Percentiles rank a stretch among this genome's conserved stretches.
Conservation (phyloP, 345 rosid species). For the Murraya paniculata region DNA sequence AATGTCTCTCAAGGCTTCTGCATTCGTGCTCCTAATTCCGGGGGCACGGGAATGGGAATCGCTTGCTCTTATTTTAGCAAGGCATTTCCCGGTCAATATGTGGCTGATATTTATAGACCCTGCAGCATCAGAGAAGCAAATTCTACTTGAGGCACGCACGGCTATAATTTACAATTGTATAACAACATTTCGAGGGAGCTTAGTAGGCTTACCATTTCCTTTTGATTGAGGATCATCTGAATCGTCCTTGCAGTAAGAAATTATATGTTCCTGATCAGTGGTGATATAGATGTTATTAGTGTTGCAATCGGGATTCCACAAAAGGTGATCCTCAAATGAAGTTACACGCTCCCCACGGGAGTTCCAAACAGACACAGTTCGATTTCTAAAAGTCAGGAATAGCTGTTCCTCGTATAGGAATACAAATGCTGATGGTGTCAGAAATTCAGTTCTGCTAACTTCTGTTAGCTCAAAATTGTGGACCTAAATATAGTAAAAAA, state of each 20-base stretch:
- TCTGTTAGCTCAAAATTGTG: conserved; percentile 46
- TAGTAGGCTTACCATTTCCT: conserved; percentile 49
- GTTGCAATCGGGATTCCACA: conserved; percentile 77
- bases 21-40: conserved; percentile 48
- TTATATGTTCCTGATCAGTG: conserved; percentile 64
- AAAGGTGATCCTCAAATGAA: conserved; percentile 58
- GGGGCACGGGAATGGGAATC: conserved; percentile 23
- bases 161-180: too few relatives aligned
- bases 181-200: too few relatives aligned
- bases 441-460: conserved; percentile 45
- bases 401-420: conserved; percentile 54
- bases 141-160: too few relatives aligned
- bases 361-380: conserved; percentile 75
- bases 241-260: conserved; percentile 70
- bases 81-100: conserved; percentile 62
- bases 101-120: conserved; percentile 69
- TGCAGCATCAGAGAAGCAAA: conserved; percentile 35
- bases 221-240: conserved; percentile 48
- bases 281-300: conserved; percentile 65
- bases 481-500: conserved; percentile 27
- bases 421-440: conserved; percentile 57
- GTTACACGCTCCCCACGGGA: conserved; percentile 60
- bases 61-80: conserved; percentile 56
- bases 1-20: conserved; percentile 72
- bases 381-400: conserved; percentile 51